A percentile compares a stretch with the other conserved stretches of the same genome.
These are phyloP conservation scores for Mycena amicta DNA, from an alignment of 768 basidiomycete species.

Conservation along the genomic window DNA sequence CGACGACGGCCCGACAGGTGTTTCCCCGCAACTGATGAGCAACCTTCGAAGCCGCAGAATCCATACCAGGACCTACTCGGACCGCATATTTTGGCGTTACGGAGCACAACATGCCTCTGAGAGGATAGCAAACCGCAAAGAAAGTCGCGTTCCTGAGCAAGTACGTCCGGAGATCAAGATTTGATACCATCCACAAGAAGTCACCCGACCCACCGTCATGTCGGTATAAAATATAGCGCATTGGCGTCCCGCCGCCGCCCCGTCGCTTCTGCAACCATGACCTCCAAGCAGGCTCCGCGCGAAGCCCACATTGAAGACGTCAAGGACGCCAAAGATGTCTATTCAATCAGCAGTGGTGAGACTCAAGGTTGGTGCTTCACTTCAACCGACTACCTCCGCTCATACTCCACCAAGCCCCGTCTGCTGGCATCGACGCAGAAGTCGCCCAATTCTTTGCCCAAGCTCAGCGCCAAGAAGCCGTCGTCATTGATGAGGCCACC, in stretches of 20 bases:
- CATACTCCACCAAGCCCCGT: constrained; percentile 7
- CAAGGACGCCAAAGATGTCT: constrained; percentile 38
- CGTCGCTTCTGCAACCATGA: constrained; percentile 4
- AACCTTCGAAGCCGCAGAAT: too few relatives aligned
- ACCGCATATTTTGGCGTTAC: too few relatives aligned
- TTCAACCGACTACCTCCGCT: neutral
- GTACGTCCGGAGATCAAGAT: too few relatives aligned
- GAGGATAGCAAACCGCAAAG: too few relatives aligned
- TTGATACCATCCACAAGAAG: neutral
- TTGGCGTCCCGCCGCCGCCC: neutral
- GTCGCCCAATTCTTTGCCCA: constrained; percentile 47
- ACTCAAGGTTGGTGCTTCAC: constrained; percentile 11
- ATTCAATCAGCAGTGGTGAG: constrained; percentile 37
- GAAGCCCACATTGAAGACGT: constrained; percentile 19
- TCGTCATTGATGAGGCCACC: constrained; percentile 44
- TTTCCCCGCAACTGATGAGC: too few relatives aligned
- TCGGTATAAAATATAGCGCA: neutral
- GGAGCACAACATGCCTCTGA: too few relatives aligned
- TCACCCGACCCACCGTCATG: neutral
- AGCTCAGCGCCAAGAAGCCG: constrained; percentile 23
- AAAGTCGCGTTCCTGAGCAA: too few relatives aligned
- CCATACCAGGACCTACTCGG: too few relatives aligned
- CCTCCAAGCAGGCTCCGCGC: neutral
- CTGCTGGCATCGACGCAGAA: constrained; percentile 45
- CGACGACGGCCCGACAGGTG: too few relatives aligned